Evolutionary conservation across 1,284 basidiomycete genomes (phyloP).

Genomic region (Naganishia sp.): DNA sequence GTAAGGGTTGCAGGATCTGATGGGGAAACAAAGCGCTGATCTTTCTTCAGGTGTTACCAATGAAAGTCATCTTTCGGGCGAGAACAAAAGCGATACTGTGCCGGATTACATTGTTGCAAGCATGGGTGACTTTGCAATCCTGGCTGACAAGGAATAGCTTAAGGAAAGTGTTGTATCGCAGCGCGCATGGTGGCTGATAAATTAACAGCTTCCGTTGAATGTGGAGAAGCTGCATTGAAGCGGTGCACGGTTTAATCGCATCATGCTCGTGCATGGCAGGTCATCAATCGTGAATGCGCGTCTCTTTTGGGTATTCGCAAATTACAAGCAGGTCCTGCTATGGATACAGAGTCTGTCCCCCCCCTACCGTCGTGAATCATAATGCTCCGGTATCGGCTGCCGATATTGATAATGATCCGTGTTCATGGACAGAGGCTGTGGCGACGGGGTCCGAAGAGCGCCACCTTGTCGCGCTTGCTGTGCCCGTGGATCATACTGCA

Average conservation of each 20-base stretch:
- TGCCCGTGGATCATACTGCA: slow-evolving; percentile 4
- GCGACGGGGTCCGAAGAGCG: slow-evolving; percentile 14
- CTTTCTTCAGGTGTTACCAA: slow-evolving; percentile 65
- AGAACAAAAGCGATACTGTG: slow-evolving; percentile 66
- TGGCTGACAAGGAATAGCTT: slow-evolving; percentile 35
- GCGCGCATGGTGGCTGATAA: too few relatives aligned
- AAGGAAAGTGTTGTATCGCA: too few relatives aligned
- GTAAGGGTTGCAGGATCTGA: slow-evolving; percentile 52
- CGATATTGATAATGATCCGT: slow-evolving; percentile 10
- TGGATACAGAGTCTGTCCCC: slow-evolving; percentile 6
- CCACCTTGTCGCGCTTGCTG: slow-evolving; percentile 17
- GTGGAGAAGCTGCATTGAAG: too few relatives aligned
- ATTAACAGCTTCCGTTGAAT: too few relatives aligned
- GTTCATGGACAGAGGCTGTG: slow-evolving; percentile 13
- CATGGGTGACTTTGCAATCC: slow-evolving; percentile 67
- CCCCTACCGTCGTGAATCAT: slow-evolving; percentile 17
- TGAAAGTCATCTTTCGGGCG: slow-evolving; percentile 70
- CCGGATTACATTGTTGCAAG: slow-evolving; percentile 80
- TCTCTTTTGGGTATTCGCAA: too few relatives aligned
- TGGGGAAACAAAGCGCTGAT: not conserved
- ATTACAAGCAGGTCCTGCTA: slow-evolving; percentile 1
- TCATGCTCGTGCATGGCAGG: too few relatives aligned
- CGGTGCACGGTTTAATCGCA: too few relatives aligned
- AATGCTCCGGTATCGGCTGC: slow-evolving; percentile 21
- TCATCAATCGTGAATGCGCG: too few relatives aligned